phyloP scores from a whole-genome alignment of 108 stramenopile species.

The Pseudonitzschia multiseries region DNA sequence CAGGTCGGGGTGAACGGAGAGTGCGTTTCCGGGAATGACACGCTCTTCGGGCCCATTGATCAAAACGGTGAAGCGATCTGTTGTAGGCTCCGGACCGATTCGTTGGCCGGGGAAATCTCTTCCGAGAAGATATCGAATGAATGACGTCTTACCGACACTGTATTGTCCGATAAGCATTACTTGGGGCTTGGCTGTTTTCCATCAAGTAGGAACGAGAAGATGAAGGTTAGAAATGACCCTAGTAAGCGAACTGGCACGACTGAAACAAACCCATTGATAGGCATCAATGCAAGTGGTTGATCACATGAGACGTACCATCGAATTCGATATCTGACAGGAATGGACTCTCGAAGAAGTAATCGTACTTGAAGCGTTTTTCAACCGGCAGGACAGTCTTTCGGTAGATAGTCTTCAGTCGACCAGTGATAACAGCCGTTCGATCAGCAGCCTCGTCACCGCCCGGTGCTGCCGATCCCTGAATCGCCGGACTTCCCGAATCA shows the following conservation, averaged over 20 bases:
- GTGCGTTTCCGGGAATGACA: slow-evolving; percentile 97
- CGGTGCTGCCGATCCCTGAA: slow-evolving; percentile 25
- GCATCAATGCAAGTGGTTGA: neutral
- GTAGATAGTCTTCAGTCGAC: slow-evolving; percentile 79
- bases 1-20: slow-evolving; percentile 92
- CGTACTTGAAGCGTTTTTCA: slow-evolving; percentile 82
- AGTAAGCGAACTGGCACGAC: neutral
- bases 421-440: slow-evolving; percentile 49
- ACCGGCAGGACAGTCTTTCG: slow-evolving; percentile 73
- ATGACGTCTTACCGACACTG: slow-evolving; percentile 93
- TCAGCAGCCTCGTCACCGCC: slow-evolving; percentile 41
- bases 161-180: slow-evolving; percentile 98
- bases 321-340: slow-evolving; percentile 84
- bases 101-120: slow-evolving; percentile 89
- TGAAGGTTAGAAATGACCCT: neutral
- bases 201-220: neutral
- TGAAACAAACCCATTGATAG: neutral
- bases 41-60: slow-evolving; percentile 96
- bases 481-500: slow-evolving; percentile 24
- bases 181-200: slow-evolving; percentile 86
- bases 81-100: slow-evolving; percentile 98
- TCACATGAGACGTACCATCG: slow-evolving; percentile 52
- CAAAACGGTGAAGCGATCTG: slow-evolving; percentile 94
- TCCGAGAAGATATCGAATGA: slow-evolving; percentile 78
- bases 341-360: slow-evolving; percentile 86